Conservation (phyloP, 495 filamentous ascomycete genomes). For the Diplogelasinospora grovesii region DNA sequence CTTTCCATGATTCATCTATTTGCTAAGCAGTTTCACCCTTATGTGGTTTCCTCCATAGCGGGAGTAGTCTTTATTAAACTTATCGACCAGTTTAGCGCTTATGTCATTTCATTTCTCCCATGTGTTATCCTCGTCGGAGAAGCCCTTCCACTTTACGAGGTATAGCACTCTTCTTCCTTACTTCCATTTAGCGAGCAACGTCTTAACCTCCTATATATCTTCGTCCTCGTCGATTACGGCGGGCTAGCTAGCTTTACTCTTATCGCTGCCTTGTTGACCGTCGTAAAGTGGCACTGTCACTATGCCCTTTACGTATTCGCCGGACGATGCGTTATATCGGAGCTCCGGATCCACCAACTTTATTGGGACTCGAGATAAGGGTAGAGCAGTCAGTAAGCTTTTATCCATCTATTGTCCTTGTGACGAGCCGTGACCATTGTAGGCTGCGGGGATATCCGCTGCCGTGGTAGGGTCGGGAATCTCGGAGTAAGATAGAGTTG, state of each 20-base stretch:
- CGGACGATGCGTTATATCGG: neutral
- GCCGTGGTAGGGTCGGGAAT: no score
- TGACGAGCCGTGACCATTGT: no score
- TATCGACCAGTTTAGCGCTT: neutral
- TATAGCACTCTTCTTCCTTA: neutral
- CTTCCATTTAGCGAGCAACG: constrained; percentile 3
- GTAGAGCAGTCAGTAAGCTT: no score
- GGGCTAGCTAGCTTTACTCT: neutral
- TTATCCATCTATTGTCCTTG: no score
- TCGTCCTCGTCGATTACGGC: neutral
- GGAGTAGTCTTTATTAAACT: neutral
- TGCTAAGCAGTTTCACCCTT: neutral
- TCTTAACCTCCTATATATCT: constrained; percentile 1
- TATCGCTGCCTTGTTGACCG: neutral
- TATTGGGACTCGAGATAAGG: no score
- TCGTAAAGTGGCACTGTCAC: neutral
- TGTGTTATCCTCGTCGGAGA: neutral
- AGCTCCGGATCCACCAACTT: no score
- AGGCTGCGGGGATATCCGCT: no score
- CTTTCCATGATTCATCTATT: neutral
- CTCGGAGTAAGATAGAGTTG: no score
- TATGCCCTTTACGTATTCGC: neutral
- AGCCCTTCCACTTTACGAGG: constrained; percentile 4
- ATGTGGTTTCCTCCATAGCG: neutral
- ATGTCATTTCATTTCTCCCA: constrained; percentile 1